phyloP scores from a whole-genome alignment of 1,139 yeast genomes.

The Magnusiomyces ingens region DNA sequence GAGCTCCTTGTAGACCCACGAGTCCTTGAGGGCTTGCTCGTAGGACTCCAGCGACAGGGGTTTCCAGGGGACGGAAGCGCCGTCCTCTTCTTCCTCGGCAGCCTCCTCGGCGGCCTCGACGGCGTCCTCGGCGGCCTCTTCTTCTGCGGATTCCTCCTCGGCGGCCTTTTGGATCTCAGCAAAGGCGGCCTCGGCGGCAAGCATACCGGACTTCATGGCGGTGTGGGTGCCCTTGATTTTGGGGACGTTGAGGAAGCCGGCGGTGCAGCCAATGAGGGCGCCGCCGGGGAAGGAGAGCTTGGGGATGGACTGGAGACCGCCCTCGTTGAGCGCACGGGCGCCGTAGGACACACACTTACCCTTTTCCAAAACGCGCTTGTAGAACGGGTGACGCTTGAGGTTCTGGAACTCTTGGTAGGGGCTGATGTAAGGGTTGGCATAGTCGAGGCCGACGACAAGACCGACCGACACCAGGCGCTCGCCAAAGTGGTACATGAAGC shows the following conservation, averaged over 20 bases:
- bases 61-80: constrained; percentile 28
- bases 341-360: constrained; percentile 93
- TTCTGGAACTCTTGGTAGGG: constrained; percentile 95
- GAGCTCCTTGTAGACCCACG: constrained; percentile 85
- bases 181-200: constrained; percentile 84
- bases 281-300: constrained; percentile 92
- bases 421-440: constrained; percentile 85
- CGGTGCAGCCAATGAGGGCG: constrained; percentile 85
- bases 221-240: constrained; percentile 98
- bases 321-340: constrained; percentile 94
- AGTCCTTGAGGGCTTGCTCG: constrained; percentile 56
- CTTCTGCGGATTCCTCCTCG: constrained; percentile 40
- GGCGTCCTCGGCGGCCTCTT: constrained; percentile 34
- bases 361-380: constrained; percentile 65
- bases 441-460: constrained; percentile 84
- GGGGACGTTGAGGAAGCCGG: constrained; percentile 95
- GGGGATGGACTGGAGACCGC: constrained; percentile 90
- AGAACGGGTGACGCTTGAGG: constrained; percentile 87
- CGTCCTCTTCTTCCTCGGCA: constrained; percentile 23
- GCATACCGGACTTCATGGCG: constrained; percentile 89
- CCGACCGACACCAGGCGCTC: constrained; percentile 89
- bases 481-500: constrained; percentile 94
- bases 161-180: constrained; percentile 42
- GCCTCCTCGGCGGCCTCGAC: constrained; percentile 30
- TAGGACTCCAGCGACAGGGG: constrained; percentile 47